Base-by-base conservation (phyloP, 163 green algal species). In the Scenedesmus sp. region DNA sequence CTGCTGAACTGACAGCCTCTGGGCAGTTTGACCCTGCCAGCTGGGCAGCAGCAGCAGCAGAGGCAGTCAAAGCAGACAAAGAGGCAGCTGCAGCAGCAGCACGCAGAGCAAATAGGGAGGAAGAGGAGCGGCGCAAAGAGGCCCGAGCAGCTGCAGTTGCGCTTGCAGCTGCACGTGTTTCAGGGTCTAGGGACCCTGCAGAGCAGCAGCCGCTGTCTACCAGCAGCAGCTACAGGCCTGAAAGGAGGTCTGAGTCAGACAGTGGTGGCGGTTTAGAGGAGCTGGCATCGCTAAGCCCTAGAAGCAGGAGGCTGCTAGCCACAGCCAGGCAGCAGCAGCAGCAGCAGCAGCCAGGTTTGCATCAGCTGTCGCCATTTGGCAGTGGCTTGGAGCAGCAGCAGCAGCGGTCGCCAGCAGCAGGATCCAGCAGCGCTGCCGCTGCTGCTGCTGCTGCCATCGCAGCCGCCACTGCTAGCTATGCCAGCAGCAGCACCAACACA, bases 391-490 rank as follows among this genome's bases (percentile, higher is more conserved):
- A 62, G 34, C n/a, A 89, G n/a, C 81, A 84, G 26, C 8, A 84
- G 77, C 83, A 88, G 83, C 57, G n/a, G 23, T 52, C 70, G 12
- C 70, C 70, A 79, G 70, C 83, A 13, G 83, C n/a, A 59, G 54
- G 83, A 10, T 77, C n/a, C 62, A 52, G 13, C 4, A 81, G 34
- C 18, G 84, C 86, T 55, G 67, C 67, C 70, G 86, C 86, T 70
- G 67, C 86, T 54, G 86, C 67, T 34, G 67, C 67, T 26, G 67
- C 86, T 46, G 86, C 86, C 12, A 34, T 90, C 16, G 52, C 67
- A 84, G 86, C 67, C 13, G 86, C 67, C 13, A 84, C 86, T n/a
- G 86, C 86, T 2, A 60, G 85, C 64, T 90, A 90, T 26, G 52
- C 13, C n/a, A 62, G 85, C 62, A 67, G 64, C 54, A 56, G 23